Evolutionary conservation across 768 basidiomycete species (phyloP).

Genomic region (Mycena galopus): DNA sequence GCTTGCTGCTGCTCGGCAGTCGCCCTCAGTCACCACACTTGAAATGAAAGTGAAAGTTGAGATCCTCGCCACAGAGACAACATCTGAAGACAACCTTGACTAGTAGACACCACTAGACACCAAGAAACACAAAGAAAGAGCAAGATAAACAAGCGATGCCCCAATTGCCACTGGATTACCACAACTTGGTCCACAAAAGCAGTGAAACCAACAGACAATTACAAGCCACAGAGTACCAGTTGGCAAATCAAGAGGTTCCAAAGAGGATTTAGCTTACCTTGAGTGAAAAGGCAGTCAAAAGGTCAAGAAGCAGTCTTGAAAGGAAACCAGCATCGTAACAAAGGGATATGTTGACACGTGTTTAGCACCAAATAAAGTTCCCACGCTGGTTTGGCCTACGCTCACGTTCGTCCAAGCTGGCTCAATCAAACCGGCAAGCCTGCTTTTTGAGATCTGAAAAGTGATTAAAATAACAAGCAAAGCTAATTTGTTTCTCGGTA

Average conservation of each 20-base stretch:
- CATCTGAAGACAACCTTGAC: background rate
- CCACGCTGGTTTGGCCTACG: too few relatives aligned
- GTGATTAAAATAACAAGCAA: too few relatives aligned
- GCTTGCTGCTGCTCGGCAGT: too few relatives aligned
- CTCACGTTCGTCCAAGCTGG: too few relatives aligned
- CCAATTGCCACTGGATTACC: background rate
- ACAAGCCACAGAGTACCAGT: background rate
- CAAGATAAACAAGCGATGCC: background rate
- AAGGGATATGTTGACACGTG: background rate
- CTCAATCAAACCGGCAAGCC: too few relatives aligned
- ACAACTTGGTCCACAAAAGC: too few relatives aligned
- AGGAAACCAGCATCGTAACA: background rate
- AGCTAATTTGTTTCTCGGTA: too few relatives aligned
- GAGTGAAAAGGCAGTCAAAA: background rate
- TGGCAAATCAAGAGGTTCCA: too few relatives aligned
- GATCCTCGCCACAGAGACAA: conserved; percentile 12
- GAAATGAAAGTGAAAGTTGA: conserved; percentile 34
- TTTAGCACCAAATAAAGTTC: background rate
- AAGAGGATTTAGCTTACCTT: background rate
- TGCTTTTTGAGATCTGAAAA: too few relatives aligned
- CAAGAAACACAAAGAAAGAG: background rate
- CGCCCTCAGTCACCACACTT: too few relatives aligned
- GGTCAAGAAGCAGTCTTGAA: background rate
- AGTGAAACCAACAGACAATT: background rate
- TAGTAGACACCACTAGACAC: background rate